Conservation (phyloP, 805 yeast species). For the Priceomyces melissophilus region DNA sequence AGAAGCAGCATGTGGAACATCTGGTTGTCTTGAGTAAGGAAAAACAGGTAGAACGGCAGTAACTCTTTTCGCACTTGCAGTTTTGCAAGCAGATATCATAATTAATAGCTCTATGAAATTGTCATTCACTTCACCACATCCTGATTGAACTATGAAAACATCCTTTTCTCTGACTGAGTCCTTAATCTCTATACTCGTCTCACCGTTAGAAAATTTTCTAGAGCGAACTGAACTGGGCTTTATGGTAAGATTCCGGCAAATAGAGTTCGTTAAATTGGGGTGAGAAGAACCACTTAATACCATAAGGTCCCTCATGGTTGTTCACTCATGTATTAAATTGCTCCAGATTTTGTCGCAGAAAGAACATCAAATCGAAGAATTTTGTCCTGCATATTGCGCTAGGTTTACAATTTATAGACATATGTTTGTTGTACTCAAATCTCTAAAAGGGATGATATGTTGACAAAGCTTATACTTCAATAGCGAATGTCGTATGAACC, state of each 20-base stretch:
- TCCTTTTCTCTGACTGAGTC: constrained; percentile 96
- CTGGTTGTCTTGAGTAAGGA: constrained; percentile 96
- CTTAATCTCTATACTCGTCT: constrained; percentile 78
- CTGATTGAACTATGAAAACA: constrained; percentile 84
- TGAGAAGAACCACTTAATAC: constrained; percentile 91
- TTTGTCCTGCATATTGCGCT: no score
- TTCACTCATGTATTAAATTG: not conserved
- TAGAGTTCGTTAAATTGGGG: constrained; percentile 68
- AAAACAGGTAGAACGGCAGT: constrained; percentile 91
- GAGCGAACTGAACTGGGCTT: constrained; percentile 64
- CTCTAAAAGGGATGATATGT: not conserved
- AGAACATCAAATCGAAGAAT: not conserved
- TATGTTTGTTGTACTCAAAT: not conserved
- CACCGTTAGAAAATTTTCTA: constrained; percentile 81
- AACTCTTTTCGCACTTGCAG: constrained; percentile 83
- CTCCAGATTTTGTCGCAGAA: not conserved
- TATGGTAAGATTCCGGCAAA: constrained; percentile 75
- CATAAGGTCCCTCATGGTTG: constrained; percentile 71
- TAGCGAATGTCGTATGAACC: constrained; percentile 82
- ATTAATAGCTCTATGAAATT: constrained; percentile 78
- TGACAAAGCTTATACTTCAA: no score
- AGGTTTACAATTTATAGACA: no score
- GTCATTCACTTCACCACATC: constrained; percentile 87
- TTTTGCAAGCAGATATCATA: constrained; percentile 87
- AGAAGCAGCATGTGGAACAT: constrained; percentile 68